Evolutionary conservation across 2,329 filamentous ascomycete species (phyloP).

Genomic region (Bipolaris oryzae): DNA sequence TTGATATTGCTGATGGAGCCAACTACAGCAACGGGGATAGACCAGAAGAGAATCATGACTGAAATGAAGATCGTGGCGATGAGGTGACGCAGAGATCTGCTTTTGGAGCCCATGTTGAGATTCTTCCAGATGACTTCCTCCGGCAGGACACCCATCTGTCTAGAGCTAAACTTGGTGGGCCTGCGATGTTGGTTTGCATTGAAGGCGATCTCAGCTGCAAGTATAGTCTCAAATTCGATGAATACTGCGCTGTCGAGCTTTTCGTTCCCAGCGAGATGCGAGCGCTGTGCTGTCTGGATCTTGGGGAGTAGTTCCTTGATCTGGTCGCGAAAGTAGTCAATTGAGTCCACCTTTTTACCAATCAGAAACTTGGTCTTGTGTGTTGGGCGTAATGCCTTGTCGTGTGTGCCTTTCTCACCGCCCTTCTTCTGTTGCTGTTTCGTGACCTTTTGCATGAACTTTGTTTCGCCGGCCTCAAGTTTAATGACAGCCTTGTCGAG

Average conservation of each 20-base stretch:
- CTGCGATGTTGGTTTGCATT: constrained; percentile 23
- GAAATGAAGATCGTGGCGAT: constrained; percentile 48
- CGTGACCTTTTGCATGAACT: constrained; percentile 33
- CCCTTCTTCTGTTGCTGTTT: constrained; percentile 7
- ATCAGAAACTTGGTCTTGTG: constrained; percentile 49
- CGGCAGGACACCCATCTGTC: constrained; percentile 52
- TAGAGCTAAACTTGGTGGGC: constrained; percentile 41
- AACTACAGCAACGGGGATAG: constrained; percentile 52
- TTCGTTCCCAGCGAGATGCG: constrained; percentile 69
- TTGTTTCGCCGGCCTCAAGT: constrained; percentile 54
- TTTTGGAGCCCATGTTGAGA: constrained; percentile 46
- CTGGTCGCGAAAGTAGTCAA: constrained; percentile 79
- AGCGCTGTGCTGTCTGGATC: constrained; percentile 69
- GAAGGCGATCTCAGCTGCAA: constrained; percentile 80
- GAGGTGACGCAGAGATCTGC: constrained; percentile 36
- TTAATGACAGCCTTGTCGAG: constrained; percentile 51
- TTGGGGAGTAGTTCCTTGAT: constrained; percentile 74
- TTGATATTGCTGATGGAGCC: constrained; percentile 54
- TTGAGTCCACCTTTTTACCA: constrained; percentile 66
- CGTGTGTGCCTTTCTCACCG: constrained; percentile 66
- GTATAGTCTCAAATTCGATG: constrained; percentile 82
- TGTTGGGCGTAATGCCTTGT: constrained; percentile 60
- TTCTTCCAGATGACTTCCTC: constrained; percentile 57
- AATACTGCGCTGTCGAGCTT: constrained; percentile 78
- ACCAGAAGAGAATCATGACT: constrained; percentile 54